Percentiles rank a stretch among this genome's conserved stretches.
phyloP scores from a whole-genome alignment of 1,284 basidiomycete genomes.

The Albatrellus sp. region DNA sequence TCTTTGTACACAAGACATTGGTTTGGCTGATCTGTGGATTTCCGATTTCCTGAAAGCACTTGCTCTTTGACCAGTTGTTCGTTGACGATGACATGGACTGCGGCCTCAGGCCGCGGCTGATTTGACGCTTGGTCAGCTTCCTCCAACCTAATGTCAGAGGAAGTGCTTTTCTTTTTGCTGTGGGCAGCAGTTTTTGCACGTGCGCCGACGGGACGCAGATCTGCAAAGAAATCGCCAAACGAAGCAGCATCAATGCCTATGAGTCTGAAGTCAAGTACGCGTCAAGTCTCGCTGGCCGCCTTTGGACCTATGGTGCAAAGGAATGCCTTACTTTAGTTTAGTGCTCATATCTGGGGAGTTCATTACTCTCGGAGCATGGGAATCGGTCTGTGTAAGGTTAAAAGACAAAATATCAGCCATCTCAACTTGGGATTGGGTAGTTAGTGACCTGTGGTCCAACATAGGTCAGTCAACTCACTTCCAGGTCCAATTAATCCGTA shows the following conservation, averaged over 20 bases:
- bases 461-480: not conserved
- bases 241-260: not conserved
- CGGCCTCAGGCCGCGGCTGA: not conserved
- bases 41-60: not conserved
- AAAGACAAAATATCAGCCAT: not conserved
- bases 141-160: not conserved
- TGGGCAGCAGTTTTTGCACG: not conserved
- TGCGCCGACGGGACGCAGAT: not conserved
- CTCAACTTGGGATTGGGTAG: not conserved
- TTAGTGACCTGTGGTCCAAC: not conserved
- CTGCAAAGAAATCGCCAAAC: slow-evolving; percentile 1
- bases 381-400: slow-evolving; percentile 1
- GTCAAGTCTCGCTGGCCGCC: too few relatives aligned
- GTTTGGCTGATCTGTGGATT: not conserved
- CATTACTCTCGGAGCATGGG: not conserved
- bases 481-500: slow-evolving; percentile 2
- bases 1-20: slow-evolving; percentile 1
- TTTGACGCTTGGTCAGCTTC: not conserved
- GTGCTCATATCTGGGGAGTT: not conserved
- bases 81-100: not conserved
- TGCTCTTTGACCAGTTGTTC: not conserved
- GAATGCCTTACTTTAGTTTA: not conserved
- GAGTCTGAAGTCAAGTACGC: not conserved
- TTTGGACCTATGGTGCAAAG: too few relatives aligned
- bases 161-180: not conserved